Evolutionary conservation across 768 basidiomycete species (phyloP).

Genomic region (Kwoniella heveanensis): DNA sequence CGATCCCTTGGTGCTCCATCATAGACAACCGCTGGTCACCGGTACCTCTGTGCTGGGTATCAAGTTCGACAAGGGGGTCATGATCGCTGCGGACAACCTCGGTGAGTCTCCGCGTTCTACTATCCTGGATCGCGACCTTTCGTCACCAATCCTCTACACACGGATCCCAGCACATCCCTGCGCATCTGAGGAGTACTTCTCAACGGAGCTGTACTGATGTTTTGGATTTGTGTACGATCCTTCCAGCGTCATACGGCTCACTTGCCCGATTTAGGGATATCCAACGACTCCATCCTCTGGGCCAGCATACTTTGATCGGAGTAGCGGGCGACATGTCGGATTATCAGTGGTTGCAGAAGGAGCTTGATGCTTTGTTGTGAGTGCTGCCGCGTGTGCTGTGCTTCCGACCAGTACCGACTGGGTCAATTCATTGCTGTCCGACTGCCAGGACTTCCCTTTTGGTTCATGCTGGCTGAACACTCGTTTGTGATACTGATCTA

Average conservation of each 20-base stretch:
- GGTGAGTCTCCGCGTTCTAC: no score
- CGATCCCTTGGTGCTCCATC: not conserved
- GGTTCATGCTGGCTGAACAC: not conserved
- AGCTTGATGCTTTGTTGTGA: constrained; percentile 73
- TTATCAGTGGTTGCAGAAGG: constrained; percentile 84
- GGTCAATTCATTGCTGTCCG: no score
- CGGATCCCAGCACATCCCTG: no score
- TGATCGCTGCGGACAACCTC: constrained; percentile 97
- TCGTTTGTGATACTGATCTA: not conserved
- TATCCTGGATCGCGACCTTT: no score
- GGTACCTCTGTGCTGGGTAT: constrained; percentile 94
- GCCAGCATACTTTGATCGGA: constrained; percentile 80
- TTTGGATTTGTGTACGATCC: no score
- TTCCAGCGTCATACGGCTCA: constrained; percentile 88
- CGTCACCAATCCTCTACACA: no score
- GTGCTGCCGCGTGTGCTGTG: no score
- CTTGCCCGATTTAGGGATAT: constrained; percentile 95
- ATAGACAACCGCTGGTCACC: constrained; percentile 88
- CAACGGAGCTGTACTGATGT: no score
- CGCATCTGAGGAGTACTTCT: no score
- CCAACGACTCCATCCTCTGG: constrained; percentile 81
- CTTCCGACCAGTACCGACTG: no score
- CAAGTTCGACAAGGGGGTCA: constrained; percentile 93
- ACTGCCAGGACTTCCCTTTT: not conserved
- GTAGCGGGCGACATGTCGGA: constrained; percentile 97